Conservation (phyloP, 2,329 filamentous ascomycete species). For the Fusarium algeriense region DNA sequence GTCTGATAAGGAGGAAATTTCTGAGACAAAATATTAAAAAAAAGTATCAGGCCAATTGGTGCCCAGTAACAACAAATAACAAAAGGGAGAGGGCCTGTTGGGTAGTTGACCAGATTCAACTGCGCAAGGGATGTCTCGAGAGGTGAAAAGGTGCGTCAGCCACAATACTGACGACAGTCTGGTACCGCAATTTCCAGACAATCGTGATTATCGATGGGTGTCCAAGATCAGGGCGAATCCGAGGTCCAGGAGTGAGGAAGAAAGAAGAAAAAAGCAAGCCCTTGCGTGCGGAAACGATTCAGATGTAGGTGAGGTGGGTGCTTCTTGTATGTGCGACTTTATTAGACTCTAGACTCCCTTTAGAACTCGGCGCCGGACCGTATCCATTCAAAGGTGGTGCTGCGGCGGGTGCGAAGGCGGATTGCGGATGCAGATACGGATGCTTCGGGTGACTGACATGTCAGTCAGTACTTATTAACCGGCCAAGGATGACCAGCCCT, state of each 20-base stretch:
- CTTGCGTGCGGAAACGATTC: constrained; percentile 32
- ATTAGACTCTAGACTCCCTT: constrained; percentile 45
- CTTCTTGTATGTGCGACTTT: constrained; percentile 43
- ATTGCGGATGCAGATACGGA: constrained; percentile 39
- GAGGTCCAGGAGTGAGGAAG: constrained; percentile 22
- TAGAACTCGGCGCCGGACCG: constrained; percentile 41
- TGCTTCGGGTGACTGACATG: constrained; percentile 47
- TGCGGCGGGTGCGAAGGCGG: constrained; percentile 39
- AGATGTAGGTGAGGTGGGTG: constrained; percentile 35
- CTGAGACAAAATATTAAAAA: constrained; percentile 40
- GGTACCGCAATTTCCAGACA: constrained; percentile 33
- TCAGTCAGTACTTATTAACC: constrained; percentile 37
- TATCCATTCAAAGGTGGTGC: constrained; percentile 46
- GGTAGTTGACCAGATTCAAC: constrained; percentile 16
- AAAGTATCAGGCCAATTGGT: neutral
- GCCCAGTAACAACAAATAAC: constrained; percentile 14
- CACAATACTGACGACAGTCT: constrained; percentile 39
- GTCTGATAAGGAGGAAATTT: constrained; percentile 35
- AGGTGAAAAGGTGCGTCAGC: constrained; percentile 39
- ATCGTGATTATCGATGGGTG: constrained; percentile 9
- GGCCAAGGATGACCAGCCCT: constrained; percentile 39
- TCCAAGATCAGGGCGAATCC: constrained; percentile 24
- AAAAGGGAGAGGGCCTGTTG: constrained; percentile 14
- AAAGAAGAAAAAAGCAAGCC: constrained; percentile 19
- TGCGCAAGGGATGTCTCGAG: constrained; percentile 36